Conservation (phyloP, 345 rosid species). For the Citrus australasica region DNA sequence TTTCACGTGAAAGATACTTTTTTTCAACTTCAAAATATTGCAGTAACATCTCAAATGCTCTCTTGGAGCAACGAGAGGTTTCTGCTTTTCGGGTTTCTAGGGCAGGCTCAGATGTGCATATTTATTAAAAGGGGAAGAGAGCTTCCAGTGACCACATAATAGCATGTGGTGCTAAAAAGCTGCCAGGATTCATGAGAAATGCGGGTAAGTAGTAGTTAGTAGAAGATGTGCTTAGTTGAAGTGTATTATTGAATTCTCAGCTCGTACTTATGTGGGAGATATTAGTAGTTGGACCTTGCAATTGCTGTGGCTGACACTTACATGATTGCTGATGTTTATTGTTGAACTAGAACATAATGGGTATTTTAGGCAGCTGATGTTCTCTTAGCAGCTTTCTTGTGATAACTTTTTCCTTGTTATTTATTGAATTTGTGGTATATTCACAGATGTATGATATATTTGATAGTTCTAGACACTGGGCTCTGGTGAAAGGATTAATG, state of each 20-base stretch:
- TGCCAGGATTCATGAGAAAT: background rate
- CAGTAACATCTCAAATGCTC: slow-evolving; percentile 17
- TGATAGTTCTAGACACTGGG: background rate
- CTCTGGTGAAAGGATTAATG: background rate
- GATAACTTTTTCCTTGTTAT: too few relatives aligned
- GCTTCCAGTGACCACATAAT: background rate
- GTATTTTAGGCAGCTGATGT: too few relatives aligned
- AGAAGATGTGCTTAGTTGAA: background rate
- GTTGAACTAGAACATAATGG: too few relatives aligned
- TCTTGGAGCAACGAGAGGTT: slow-evolving; percentile 11
- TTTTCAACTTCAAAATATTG: slow-evolving; percentile 26
- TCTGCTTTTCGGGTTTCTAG: background rate
- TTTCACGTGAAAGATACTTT: slow-evolving; percentile 20
- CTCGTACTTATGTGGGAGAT: too few relatives aligned
- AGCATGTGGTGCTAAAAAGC: background rate
- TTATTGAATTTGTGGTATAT: background rate
- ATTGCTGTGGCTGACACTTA: too few relatives aligned
- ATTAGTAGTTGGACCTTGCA: too few relatives aligned
- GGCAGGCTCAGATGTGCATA: background rate
- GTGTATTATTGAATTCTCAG: too few relatives aligned
- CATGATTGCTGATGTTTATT: too few relatives aligned
- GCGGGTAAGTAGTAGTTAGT: background rate
- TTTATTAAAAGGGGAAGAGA: background rate
- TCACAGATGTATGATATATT: too few relatives aligned
- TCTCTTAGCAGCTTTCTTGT: too few relatives aligned